Conservation (phyloP, 2,329 filamentous ascomycete species). For the Hirsutella rhossiliensis region DNA sequence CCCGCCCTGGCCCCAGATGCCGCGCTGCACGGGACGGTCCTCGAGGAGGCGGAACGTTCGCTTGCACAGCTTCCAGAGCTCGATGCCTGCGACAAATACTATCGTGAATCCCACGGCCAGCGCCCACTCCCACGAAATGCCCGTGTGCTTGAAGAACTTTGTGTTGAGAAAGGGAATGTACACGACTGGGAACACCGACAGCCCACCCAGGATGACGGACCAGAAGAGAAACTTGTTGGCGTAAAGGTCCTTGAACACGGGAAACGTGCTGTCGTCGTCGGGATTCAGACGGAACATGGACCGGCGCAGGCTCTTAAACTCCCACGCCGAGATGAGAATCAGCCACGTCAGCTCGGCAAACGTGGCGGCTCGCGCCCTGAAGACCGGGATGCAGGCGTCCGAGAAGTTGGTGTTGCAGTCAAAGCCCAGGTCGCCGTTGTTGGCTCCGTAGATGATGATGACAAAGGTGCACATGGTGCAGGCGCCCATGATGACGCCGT, state of each 20-base stretch:
- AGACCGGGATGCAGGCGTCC: conserved; percentile 46
- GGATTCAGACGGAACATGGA: conserved; percentile 58
- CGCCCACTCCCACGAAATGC: conserved; percentile 66
- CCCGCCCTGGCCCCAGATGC: conserved; percentile 40
- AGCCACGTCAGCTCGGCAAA: conserved; percentile 66
- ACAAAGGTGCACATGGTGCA: conserved; percentile 55
- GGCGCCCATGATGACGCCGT: conserved; percentile 65
- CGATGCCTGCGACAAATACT: conserved; percentile 55
- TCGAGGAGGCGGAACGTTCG: conserved; percentile 39
- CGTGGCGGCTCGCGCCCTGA: conserved; percentile 58
- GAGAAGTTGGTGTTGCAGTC: conserved; percentile 52
- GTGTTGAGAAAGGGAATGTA: conserved; percentile 63
- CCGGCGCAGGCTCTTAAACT: conserved; percentile 61
- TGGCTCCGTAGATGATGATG: conserved; percentile 47
- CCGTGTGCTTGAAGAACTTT: conserved; percentile 59
- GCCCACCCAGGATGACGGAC: conserved; percentile 45
- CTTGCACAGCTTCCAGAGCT: conserved; percentile 63
- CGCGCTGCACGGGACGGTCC: conserved; percentile 36
- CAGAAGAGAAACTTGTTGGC: conserved; percentile 60
- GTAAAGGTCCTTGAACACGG: conserved; percentile 51
- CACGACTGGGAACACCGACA: conserved; percentile 56
- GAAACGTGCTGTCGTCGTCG: conserved; percentile 34
- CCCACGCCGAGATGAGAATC: conserved; percentile 64
- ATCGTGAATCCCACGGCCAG: conserved; percentile 51
- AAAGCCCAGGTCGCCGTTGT: conserved; percentile 40